These are phyloP conservation scores for Angomonas ambiguus DNA, from an alignment of 208 protist genomes.

Conservation along the genomic window DNA sequence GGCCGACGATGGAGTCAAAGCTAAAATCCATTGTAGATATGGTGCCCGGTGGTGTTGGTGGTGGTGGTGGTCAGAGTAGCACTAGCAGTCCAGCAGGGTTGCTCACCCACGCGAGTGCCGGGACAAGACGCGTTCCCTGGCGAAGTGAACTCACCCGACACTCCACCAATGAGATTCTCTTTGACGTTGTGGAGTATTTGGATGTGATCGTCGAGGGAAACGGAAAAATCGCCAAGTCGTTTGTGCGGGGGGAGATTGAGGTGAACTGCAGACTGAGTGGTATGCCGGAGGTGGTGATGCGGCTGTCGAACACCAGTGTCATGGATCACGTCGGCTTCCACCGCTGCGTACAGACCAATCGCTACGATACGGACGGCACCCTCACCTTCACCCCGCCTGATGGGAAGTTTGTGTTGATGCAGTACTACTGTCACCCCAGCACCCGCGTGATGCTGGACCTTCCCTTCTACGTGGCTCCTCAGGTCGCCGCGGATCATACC, in stretches of 20 bases:
- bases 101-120: neutral
- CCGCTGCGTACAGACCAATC: slow-evolving; percentile 72
- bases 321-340: slow-evolving; percentile 85
- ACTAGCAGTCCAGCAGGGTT: slow-evolving; percentile 14
- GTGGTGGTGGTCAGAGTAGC: neutral
- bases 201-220: slow-evolving; percentile 83
- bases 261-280: slow-evolving; percentile 85
- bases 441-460: slow-evolving; percentile 3
- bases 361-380: slow-evolving; percentile 63
- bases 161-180: slow-evolving; percentile 88
- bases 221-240: slow-evolving; percentile 48
- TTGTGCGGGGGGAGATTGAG: slow-evolving; percentile 70
- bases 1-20: slow-evolving; percentile 79
- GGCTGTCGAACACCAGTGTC: slow-evolving; percentile 54
- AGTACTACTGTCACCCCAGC: slow-evolving; percentile 64
- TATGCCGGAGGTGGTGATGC: slow-evolving; percentile 83
- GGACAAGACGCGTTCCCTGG: slow-evolving; percentile 56
- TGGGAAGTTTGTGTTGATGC: slow-evolving; percentile 83
- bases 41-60: slow-evolving; percentile 15
- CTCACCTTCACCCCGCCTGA: slow-evolving; percentile 89
- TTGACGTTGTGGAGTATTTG: slow-evolving; percentile 88
- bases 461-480: slow-evolving; percentile 89
- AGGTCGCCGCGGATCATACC: slow-evolving; percentile 67
- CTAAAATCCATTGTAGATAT: slow-evolving; percentile 66
- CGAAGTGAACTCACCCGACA: slow-evolving; percentile 66